Conservation (phyloP, 805 yeast species). For the Jamesozyma jinghongensis region DNA sequence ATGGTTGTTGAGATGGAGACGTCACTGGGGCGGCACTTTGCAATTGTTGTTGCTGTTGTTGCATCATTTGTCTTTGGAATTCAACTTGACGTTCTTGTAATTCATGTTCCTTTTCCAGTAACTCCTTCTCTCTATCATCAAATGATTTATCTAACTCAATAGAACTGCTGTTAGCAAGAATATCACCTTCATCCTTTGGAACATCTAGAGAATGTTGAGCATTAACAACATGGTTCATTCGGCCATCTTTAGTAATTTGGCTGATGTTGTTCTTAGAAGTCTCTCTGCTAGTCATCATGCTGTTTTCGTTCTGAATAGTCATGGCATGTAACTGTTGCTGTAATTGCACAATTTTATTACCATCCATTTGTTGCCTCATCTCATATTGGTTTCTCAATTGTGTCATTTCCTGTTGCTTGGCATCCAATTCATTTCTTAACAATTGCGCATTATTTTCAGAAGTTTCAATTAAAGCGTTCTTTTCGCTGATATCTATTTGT, state of each 20-base stretch:
- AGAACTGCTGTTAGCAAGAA: slow-evolving; percentile 1
- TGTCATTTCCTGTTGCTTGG: not conserved
- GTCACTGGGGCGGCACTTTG: slow-evolving; percentile 3
- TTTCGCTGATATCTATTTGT: slow-evolving; percentile 1
- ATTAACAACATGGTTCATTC: not conserved
- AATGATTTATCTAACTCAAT: slow-evolving; percentile 3
- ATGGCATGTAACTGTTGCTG: not conserved
- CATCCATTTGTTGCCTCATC: not conserved
- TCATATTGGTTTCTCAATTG: slow-evolving; percentile 1
- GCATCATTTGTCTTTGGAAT: slow-evolving; percentile 18
- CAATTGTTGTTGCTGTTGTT: slow-evolving; percentile 9
- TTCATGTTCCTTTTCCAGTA: slow-evolving; percentile 22
- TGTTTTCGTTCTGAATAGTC: not conserved
- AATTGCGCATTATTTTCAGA: not conserved
- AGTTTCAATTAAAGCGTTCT: not conserved
- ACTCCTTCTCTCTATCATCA: slow-evolving; percentile 22
- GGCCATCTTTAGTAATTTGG: not conserved
- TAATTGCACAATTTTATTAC: not conserved
- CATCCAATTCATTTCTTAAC: not conserved
- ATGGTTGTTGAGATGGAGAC: slow-evolving; percentile 8
- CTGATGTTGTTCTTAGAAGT: not conserved
- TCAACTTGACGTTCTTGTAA: slow-evolving; percentile 27
- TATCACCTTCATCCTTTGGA: not conserved
- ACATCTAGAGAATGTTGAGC: not conserved
- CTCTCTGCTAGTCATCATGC: not conserved